Conservation (phyloP, 768 basidiomycete species). For the Macrolepiota dolichaula region DNA sequence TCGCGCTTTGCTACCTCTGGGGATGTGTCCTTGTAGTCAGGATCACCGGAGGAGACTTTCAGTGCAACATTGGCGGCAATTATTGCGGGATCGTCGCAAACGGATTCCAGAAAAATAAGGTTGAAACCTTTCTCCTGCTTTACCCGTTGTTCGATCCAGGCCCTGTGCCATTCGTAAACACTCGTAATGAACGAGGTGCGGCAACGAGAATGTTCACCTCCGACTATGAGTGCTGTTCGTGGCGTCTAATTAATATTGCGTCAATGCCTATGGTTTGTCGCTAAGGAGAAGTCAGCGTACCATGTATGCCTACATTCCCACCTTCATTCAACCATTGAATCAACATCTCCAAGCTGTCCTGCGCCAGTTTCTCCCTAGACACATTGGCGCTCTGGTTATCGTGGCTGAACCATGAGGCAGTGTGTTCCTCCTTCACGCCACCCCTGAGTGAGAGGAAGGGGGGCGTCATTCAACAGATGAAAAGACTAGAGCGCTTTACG, state of each 20-base stretch:
- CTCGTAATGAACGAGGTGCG: background rate
- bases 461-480: background rate
- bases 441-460: constrained; percentile 42
- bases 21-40: constrained; percentile 91
- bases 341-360: constrained; percentile 91
- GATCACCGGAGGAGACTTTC: constrained; percentile 95
- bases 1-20: constrained; percentile 84
- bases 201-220: constrained; percentile 41
- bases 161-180: constrained; percentile 37
- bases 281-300: constrained; percentile 34
- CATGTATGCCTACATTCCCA: constrained; percentile 97
- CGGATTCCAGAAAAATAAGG: constrained; percentile 91
- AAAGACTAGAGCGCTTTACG: constrained; percentile 6
- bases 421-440: constrained; percentile 89
- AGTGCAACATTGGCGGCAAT: constrained; percentile 96
- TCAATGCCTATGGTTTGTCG: background rate
- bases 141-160: constrained; percentile 81
- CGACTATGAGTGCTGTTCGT: constrained; percentile 86
- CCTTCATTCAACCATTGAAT: constrained; percentile 94
- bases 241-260: constrained; percentile 62
- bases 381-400: constrained; percentile 74
- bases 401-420: constrained; percentile 86
- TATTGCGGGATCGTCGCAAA: constrained; percentile 90
- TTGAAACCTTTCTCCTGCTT: constrained; percentile 82
- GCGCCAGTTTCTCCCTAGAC: constrained; percentile 78